Evolutionary conservation across 2,329 filamentous ascomycete species (phyloP).

Genomic region (Penicillium thymicola): DNA sequence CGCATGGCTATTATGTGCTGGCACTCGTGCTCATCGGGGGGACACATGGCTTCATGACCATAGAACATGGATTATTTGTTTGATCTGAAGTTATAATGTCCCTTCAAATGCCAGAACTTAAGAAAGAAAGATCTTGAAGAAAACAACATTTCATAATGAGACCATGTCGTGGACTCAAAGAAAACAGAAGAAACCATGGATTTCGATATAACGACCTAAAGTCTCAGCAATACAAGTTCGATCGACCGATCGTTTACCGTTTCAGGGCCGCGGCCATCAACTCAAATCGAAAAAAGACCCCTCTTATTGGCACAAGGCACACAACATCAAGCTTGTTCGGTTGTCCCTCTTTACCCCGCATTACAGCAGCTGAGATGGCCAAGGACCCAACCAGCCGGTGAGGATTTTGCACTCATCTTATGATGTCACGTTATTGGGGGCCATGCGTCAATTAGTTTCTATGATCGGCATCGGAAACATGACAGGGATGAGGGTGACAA

Average conservation of each 20-base stretch:
- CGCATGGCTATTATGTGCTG: slow-evolving; percentile 1
- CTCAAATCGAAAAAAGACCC: not conserved
- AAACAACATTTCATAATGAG: not conserved
- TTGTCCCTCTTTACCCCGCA: slow-evolving; percentile 1
- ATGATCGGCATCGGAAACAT: slow-evolving; percentile 8
- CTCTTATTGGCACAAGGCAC: not conserved
- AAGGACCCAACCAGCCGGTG: slow-evolving; percentile 12
- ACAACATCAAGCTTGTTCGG: not conserved
- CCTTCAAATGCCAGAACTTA: not conserved
- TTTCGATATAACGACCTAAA: not conserved
- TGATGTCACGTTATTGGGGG: slow-evolving; percentile 17
- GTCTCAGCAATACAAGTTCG: not conserved
- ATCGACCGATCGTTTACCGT: not conserved
- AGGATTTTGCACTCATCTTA: not conserved
- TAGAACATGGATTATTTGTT: not conserved
- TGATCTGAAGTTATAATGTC: not conserved
- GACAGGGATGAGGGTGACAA: not conserved
- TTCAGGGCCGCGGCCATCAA: not conserved
- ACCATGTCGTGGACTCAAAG: not conserved
- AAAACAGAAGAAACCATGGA: not conserved
- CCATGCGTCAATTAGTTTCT: not conserved
- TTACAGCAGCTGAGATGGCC: not conserved
- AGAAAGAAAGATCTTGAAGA: not conserved
- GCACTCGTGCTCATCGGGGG: not conserved
- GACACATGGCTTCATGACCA: not conserved